Conservation (phyloP, 2,329 filamentous ascomycete species). For the Colletotrichum cereale region DNA sequence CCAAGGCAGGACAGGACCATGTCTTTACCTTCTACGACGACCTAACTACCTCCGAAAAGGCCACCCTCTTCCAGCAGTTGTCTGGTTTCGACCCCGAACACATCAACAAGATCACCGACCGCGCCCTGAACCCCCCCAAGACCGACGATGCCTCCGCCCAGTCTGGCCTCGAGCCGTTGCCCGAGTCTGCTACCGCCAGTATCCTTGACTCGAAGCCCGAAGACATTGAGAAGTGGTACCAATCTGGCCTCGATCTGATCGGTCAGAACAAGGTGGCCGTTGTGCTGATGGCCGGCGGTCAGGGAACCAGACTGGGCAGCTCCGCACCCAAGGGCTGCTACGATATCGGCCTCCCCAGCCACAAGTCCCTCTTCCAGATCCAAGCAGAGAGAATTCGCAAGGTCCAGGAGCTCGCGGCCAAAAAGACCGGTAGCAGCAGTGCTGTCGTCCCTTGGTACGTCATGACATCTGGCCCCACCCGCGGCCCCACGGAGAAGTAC, state of each 20-base stretch:
- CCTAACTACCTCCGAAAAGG: conserved; percentile 79
- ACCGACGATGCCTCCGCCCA: conserved; percentile 64
- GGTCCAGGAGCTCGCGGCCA: conserved; percentile 83
- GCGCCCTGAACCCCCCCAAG: conserved; percentile 82
- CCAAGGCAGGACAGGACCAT: conserved; percentile 81
- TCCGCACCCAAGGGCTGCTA: conserved; percentile 98
- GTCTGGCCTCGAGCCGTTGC: conserved; percentile 83
- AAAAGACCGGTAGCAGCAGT: conserved; percentile 66
- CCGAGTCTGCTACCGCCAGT: conserved; percentile 86
- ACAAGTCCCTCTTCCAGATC: conserved; percentile 97
- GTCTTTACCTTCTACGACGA: conserved; percentile 89
- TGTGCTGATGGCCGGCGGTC: conserved; percentile 96
- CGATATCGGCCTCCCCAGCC: conserved; percentile 91
- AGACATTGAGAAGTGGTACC: conserved; percentile 88
- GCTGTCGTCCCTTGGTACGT: conserved; percentile 95
- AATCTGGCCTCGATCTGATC: conserved; percentile 83
- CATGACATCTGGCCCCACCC: conserved; percentile 97
- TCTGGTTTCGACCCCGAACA: conserved; percentile 83
- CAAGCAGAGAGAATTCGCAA: conserved; percentile 95
- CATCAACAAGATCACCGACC: conserved; percentile 89
- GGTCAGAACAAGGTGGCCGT: conserved; percentile 83
- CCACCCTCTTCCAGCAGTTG: conserved; percentile 84
- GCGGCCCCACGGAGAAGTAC: conserved; percentile 91
- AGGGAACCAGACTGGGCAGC: conserved; percentile 94
- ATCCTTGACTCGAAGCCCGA: conserved; percentile 88